Evolutionary conservation across 768 basidiomycete species (phyloP).

Genomic region (Mycena haematopus): DNA sequence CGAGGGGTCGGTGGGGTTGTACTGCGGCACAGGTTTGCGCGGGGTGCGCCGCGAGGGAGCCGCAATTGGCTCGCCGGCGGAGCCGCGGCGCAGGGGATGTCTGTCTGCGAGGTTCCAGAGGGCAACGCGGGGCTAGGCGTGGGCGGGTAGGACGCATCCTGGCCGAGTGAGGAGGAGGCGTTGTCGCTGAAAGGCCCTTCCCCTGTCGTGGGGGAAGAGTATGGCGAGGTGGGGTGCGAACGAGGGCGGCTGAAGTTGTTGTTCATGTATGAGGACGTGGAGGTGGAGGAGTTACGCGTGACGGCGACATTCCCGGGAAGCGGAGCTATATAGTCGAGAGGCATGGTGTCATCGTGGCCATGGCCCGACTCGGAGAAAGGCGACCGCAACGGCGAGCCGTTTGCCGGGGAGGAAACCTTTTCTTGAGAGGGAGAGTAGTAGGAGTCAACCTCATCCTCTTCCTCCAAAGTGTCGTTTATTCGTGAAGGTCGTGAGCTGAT

Average conservation of each 20-base stretch:
- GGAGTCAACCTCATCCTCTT: slow-evolving; percentile 20
- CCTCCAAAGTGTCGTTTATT: slow-evolving; percentile 13
- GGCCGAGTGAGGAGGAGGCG: slow-evolving; percentile 26
- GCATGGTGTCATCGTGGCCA: slow-evolving; percentile 19
- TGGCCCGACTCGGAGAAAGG: slow-evolving; percentile 31
- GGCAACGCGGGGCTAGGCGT: slow-evolving; percentile 33
- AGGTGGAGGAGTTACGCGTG: slow-evolving; percentile 30
- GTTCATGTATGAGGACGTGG: slow-evolving; percentile 27
- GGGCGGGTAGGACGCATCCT: slow-evolving; percentile 31
- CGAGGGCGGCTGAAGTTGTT: slow-evolving; percentile 32
- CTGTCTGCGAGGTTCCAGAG: slow-evolving; percentile 35
- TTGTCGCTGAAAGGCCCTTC: slow-evolving; percentile 13
- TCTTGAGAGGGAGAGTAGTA: slow-evolving; percentile 31
- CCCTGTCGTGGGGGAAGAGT: slow-evolving; percentile 19
- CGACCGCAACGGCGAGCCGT: slow-evolving; percentile 15
- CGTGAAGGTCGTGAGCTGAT: slow-evolving; percentile 29
- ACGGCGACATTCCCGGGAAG: slow-evolving; percentile 9
- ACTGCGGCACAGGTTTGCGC: slow-evolving; percentile 65
- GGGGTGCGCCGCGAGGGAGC: slow-evolving; percentile 40
- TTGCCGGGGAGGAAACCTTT: slow-evolving; percentile 17
- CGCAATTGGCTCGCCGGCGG: slow-evolving; percentile 10
- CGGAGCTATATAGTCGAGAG: slow-evolving; percentile 27
- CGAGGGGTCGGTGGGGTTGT: slow-evolving; percentile 42
- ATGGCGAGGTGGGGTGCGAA: slow-evolving; percentile 29
- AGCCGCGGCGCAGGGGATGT: slow-evolving; percentile 1